phyloP scores from a whole-genome alignment of 306 rosid genomes.

The Leucaena leucocephala region DNA sequence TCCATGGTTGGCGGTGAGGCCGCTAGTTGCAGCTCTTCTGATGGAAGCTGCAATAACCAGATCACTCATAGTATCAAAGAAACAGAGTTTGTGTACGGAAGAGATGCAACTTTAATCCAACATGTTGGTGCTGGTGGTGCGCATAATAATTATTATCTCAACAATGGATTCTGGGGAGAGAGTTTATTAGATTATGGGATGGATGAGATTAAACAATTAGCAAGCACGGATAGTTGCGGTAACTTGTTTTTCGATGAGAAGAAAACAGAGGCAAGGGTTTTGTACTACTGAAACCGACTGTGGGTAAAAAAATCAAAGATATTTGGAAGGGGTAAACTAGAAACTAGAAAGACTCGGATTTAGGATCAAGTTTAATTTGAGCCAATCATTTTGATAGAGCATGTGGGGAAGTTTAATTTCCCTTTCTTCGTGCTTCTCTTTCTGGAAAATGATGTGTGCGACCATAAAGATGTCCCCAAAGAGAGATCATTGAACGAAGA shows the following conservation, averaged over 20 bases:
- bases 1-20: slow-evolving; percentile 47
- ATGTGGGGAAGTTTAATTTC: slow-evolving; percentile 2
- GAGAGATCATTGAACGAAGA: background rate
- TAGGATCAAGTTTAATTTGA: slow-evolving; percentile 13
- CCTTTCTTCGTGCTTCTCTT: background rate
- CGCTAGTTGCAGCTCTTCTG: slow-evolving; percentile 58
- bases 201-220: slow-evolving; percentile 75
- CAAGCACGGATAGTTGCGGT: slow-evolving; percentile 50
- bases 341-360: slow-evolving; percentile 17
- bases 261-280: slow-evolving; percentile 58
- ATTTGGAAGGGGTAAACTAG: slow-evolving; percentile 13
- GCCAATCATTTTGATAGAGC: slow-evolving; percentile 15
- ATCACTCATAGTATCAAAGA: slow-evolving; percentile 21
- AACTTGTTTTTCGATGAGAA: slow-evolving; percentile 63
- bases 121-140: background rate
- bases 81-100: slow-evolving; percentile 24
- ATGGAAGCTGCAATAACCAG: slow-evolving; percentile 48
- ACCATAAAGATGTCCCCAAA: slow-evolving; percentile 5
- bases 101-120: slow-evolving; percentile 19
- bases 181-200: slow-evolving; percentile 61
- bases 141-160: slow-evolving; percentile 27
- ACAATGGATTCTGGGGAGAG: slow-evolving; percentile 52
- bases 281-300: slow-evolving; percentile 60
- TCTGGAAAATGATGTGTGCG: slow-evolving; percentile 9
- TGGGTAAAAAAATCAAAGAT: slow-evolving; percentile 27